Evolutionary conservation across 129 eudicot genomes (phyloP).

Genomic region (Mikania micrantha): DNA sequence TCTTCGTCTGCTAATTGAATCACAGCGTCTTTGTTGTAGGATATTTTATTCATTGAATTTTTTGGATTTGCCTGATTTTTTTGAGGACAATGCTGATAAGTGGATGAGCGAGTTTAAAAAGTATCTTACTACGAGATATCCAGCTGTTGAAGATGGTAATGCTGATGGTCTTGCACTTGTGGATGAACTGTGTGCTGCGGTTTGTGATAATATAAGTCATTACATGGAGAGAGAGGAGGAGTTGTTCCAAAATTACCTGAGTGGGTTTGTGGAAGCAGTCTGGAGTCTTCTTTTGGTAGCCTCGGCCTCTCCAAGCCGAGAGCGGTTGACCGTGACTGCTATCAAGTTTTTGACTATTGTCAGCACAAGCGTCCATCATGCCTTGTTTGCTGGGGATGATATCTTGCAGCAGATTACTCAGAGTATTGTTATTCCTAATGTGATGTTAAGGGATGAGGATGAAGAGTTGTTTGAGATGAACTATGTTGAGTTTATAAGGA

Average conservation of each 20-base stretch:
- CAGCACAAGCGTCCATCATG: conserved; percentile 72
- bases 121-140: conserved; percentile 45
- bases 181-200: conserved; percentile 73
- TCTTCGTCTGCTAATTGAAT: conserved; percentile 55
- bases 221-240: conserved; percentile 78
- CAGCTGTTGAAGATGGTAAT: conserved; percentile 54
- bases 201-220: conserved; percentile 76
- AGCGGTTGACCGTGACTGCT: conserved; percentile 79
- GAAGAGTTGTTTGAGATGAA: conserved; percentile 92
- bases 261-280: conserved; percentile 71
- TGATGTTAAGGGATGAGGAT: conserved; percentile 86
- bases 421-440: conserved; percentile 88
- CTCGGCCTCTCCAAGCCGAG: conserved; percentile 63
- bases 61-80: conserved; percentile 79
- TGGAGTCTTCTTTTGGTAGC: conserved; percentile 71
- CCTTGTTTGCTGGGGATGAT: conserved; percentile 62
- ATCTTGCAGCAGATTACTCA: conserved; percentile 64
- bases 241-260: conserved; percentile 51
- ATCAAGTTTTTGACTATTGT: conserved; percentile 77
- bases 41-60: conserved; percentile 72
- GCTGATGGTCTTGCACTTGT: conserved; percentile 68
- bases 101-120: conserved; percentile 83
- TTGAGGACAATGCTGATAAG: conserved; percentile 78
- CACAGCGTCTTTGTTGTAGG: conserved; percentile 84
- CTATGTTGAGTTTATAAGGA: conserved; percentile 77